A percentile compares a stretch with the other conserved stretches of the same genome.
These are phyloP conservation scores for Russula sp. DNA, from an alignment of 768 basidiomycete genomes.

Conservation along the genomic window DNA sequence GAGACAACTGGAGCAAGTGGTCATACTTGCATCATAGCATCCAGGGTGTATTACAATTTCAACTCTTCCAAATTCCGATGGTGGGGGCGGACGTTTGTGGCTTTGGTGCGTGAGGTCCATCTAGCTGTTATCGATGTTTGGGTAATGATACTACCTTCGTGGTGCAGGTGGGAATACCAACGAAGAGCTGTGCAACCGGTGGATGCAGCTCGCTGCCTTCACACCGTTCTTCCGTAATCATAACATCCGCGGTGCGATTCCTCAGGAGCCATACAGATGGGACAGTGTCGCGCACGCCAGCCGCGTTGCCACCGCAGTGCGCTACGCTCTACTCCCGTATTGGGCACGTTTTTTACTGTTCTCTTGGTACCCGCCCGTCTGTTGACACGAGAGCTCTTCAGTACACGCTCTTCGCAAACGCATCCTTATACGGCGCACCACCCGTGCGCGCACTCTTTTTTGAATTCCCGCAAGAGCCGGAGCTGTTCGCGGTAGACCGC, in stretches of 20 bases:
- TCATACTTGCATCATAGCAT: conserved; percentile 62
- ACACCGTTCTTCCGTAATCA: conserved; percentile 81
- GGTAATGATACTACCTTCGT: not conserved
- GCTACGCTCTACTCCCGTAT: conserved; percentile 70
- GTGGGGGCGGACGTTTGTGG: conserved; percentile 77
- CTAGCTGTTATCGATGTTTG: not conserved
- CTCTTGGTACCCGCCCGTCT: not conserved
- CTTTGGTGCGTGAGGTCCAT: conserved; percentile 38
- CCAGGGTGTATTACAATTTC: conserved; percentile 75
- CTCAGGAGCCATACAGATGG: conserved; percentile 81
- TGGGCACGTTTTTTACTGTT: conserved; percentile 44
- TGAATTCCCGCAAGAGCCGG: conserved; percentile 66
- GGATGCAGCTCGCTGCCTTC: conserved; percentile 85
- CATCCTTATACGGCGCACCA: conserved; percentile 57
- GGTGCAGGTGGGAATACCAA: conserved; percentile 50
- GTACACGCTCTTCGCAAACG: conserved; percentile 70
- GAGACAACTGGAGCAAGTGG: conserved; percentile 75
- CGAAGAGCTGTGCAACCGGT: conserved; percentile 76
- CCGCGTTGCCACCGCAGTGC: conserved; percentile 58
- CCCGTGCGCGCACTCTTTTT: conserved; percentile 71
- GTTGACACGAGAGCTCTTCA: conserved; percentile 23
- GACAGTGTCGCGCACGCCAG: conserved; percentile 71
- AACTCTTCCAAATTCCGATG: conserved; percentile 77
- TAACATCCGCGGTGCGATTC: conserved; percentile 52
- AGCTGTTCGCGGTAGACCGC: conserved; percentile 50